These are phyloP conservation scores for Shiraia bambusicola DNA, from an alignment of 2,329 filamentous ascomycete species.

Conservation along the genomic window DNA sequence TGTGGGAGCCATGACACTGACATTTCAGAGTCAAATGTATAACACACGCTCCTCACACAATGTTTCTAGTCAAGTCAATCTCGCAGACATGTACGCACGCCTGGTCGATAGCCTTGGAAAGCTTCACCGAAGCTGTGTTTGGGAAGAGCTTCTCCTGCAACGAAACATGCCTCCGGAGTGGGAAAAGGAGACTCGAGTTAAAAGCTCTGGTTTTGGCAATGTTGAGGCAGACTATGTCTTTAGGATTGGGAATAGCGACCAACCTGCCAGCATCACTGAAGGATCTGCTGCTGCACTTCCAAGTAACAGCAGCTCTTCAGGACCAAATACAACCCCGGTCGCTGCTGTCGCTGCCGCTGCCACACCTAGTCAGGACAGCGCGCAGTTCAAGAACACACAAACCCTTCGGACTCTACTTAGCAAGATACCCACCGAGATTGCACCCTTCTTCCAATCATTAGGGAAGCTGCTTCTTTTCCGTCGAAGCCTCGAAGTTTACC, in stretches of 20 bases:
- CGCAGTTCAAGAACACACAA: conserved; percentile 72
- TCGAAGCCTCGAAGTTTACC: conserved; percentile 66
- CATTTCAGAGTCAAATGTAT: conserved; percentile 66
- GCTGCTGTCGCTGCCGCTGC: conserved; percentile 6
- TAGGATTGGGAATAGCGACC: conserved; percentile 31
- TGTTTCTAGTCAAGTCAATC: conserved; percentile 74
- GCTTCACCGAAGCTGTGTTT: conserved; percentile 76
- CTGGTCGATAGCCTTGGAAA: conserved; percentile 75
- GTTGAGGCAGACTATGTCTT: conserved; percentile 46
- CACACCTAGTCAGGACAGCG: conserved; percentile 32
- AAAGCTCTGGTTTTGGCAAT: conserved; percentile 42
- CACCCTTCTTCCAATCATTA: conserved; percentile 80
- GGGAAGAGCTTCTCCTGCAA: conserved; percentile 77
- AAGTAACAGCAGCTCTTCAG: conserved; percentile 15
- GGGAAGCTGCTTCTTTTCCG: conserved; percentile 79
- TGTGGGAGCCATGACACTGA: conserved; percentile 71
- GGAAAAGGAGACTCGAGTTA: conserved; percentile 52
- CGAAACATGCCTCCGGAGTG: conserved; percentile 72
- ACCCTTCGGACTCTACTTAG: conserved; percentile 75
- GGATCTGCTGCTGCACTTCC: conserved; percentile 15
- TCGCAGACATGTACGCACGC: conserved; percentile 79
- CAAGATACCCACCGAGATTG: conserved; percentile 76
- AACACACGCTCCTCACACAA: conserved; percentile 63
- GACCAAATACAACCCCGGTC: conserved; percentile 8
- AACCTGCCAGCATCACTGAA: conserved; percentile 10